Base-by-base conservation (phyloP, 345 rosid genomes). In the Bretschneidera sinensis region DNA sequence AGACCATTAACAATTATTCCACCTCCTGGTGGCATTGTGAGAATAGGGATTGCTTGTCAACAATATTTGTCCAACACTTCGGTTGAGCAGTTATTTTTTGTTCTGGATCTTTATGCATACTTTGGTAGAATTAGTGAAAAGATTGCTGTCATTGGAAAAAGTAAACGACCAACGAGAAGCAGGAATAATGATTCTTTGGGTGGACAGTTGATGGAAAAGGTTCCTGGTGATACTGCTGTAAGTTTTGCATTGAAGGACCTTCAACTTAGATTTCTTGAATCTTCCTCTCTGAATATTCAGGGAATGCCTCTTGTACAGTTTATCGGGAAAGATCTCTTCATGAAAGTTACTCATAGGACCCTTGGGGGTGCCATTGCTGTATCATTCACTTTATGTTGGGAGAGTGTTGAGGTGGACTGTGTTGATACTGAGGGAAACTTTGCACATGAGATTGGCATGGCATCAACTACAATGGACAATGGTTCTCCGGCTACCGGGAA, bases 301-400 rank as follows among this genome's bases (percentile, higher is more conserved):
- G 95, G 76, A 65, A 74, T 61, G 81, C 97, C 96, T 57, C 85
- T 94, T 35, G 99, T 83, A 77, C 97, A 86, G 70, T 90, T 94
- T 71, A 68, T 66, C 63, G 99, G 97, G 67, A 84, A 86, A 62
- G 86, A 77, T 76, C 81, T 94, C 70, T 77, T 57, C 55, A 60
- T 82, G 71, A 90, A 90, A 76, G 97, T 94, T 62, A 51, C 80
- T 75, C 97, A 94, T 65, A 88, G 97, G 79, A 90, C 96, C 57
- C 97, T 94, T 39, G 99, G 99, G 21, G 99, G 99, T 54, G 99
- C 99, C 25, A 58, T 90, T 70, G 99, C 86, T 64, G 88, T 90
- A 72, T 90, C 99, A 43, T 94, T 95, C 48, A 71, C 76, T 47
- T 62, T 94, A 66, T 55, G 28, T 60, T 90, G 97, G 99, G 88